A percentile compares a stretch with the other conserved stretches of the same genome.
These are phyloP conservation scores for Ustilago esculenta DNA, from an alignment of 1,284 basidiomycete genomes.

Conservation along the genomic window DNA sequence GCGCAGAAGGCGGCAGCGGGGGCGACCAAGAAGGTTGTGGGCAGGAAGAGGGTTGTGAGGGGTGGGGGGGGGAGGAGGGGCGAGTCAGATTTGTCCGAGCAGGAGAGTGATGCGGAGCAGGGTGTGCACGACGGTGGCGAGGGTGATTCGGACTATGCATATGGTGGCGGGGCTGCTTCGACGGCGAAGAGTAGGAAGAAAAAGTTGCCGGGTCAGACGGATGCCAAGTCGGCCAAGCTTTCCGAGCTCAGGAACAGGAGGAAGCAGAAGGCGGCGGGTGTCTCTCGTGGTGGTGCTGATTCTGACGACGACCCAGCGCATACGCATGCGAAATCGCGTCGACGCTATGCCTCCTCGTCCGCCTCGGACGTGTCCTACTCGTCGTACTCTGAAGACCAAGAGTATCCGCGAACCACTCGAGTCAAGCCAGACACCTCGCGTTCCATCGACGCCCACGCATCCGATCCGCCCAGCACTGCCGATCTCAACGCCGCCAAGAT, in stretches of 20 bases:
- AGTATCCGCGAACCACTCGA: constrained; percentile 4
- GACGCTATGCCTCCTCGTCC: background rate
- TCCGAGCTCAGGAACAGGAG: constrained; percentile 52
- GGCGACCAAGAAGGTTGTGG: constrained; percentile 33
- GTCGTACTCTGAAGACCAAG: constrained; percentile 56
- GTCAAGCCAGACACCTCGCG: background rate
- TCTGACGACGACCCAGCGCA: constrained; percentile 36
- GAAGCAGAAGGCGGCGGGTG: constrained; percentile 47
- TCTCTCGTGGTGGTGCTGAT: constrained; percentile 1
- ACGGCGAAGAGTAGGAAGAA: constrained; percentile 82
- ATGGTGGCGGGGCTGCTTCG: constrained; percentile 75
- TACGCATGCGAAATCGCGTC: constrained; percentile 10
- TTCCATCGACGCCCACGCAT: constrained; percentile 60
- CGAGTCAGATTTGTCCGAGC: constrained; percentile 51
- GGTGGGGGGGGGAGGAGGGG: constrained; percentile 4
- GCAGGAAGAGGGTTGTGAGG: constrained; percentile 19
- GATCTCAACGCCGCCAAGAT: constrained; percentile 75
- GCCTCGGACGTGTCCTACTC: constrained; percentile 14
- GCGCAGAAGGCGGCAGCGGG: constrained; percentile 71
- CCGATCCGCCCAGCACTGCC: constrained; percentile 71
- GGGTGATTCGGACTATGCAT: constrained; percentile 69
- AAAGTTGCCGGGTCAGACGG: constrained; percentile 70
- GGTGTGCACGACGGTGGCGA: constrained; percentile 78
- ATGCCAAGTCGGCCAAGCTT: constrained; percentile 54
- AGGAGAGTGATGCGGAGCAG: constrained; percentile 70